Evolutionary conservation across 2,329 filamentous ascomycete genomes (phyloP).

Genomic region (Stagonosporopsis cucurbitacearum): DNA sequence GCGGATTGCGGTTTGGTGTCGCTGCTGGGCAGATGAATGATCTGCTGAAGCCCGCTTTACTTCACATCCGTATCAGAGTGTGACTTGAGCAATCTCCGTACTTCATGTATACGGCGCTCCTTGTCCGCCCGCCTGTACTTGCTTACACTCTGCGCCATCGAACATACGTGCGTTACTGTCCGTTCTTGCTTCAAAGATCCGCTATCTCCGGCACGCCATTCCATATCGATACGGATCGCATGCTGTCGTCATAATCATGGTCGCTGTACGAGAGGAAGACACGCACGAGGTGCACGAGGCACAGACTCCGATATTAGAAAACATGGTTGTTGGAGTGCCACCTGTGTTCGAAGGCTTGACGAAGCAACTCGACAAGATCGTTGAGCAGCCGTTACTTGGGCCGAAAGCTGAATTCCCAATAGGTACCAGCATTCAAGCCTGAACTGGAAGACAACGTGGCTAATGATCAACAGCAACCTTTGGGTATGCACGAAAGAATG

Average conservation of each 20-base stretch:
- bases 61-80: slow-evolving; percentile 2
- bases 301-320: slow-evolving; percentile 44
- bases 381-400: slow-evolving; percentile 44
- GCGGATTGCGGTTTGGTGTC: slow-evolving; percentile 12
- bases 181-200: slow-evolving; percentile 9
- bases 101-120: neutral
- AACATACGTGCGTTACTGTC: slow-evolving; percentile 5
- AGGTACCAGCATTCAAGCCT: slow-evolving; percentile 24
- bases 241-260: slow-evolving; percentile 27
- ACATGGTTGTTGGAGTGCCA: slow-evolving; percentile 47
- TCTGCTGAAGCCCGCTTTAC: slow-evolving; percentile 13
- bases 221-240: slow-evolving; percentile 14
- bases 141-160: neutral
- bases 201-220: slow-evolving; percentile 18
- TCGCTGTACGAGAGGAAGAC: slow-evolving; percentile 24
- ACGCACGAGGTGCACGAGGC: slow-evolving; percentile 32
- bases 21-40: slow-evolving; percentile 9
- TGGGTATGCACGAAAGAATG: slow-evolving; percentile 44
- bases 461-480: slow-evolving; percentile 42
- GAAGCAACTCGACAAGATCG: slow-evolving; percentile 43
- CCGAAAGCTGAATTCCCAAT: slow-evolving; percentile 39
- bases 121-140: neutral
- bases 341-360: slow-evolving; percentile 47
- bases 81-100: slow-evolving; percentile 9
- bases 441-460: neutral